These are phyloP conservation scores for Chenopodium formosanum DNA, from an alignment of 148 eudicot species.

Conservation along the genomic window DNA sequence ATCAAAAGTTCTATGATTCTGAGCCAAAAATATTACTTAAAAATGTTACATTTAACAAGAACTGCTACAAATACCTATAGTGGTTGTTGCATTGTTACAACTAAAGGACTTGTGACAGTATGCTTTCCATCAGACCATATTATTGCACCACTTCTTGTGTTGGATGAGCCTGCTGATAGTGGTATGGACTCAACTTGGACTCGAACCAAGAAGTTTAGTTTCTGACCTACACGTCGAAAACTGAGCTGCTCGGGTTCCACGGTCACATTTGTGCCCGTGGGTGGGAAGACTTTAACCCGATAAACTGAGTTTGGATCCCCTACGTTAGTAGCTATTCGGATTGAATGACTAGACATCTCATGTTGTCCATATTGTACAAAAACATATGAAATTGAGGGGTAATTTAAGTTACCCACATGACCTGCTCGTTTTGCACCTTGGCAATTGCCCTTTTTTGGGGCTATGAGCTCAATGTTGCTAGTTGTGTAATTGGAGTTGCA, in stretches of 20 bases:
- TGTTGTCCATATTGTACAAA: slow-evolving; percentile 73
- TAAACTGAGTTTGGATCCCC: slow-evolving; percentile 71
- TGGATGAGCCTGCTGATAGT: slow-evolving; percentile 61
- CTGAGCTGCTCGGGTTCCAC: slow-evolving; percentile 62
- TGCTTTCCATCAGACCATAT: slow-evolving; percentile 91
- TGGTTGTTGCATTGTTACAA: slow-evolving; percentile 87
- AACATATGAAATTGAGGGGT: slow-evolving; percentile 69
- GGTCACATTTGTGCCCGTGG: slow-evolving; percentile 54
- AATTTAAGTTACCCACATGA: slow-evolving; percentile 79
- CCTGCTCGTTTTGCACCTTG: slow-evolving; percentile 60
- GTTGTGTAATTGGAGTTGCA: slow-evolving; percentile 75
- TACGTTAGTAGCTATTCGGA: slow-evolving; percentile 73
- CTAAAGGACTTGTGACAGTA: slow-evolving; percentile 68
- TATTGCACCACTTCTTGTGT: slow-evolving; percentile 57
- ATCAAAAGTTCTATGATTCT: background rate
- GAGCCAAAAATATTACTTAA: slow-evolving; percentile 7
- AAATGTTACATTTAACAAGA: background rate
- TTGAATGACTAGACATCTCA: slow-evolving; percentile 73
- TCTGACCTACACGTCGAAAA: slow-evolving; percentile 77
- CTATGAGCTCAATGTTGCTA: slow-evolving; percentile 56
- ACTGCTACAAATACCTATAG: slow-evolving; percentile 32
- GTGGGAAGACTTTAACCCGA: slow-evolving; percentile 45
- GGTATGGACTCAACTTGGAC: slow-evolving; percentile 46
- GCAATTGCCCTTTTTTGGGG: slow-evolving; percentile 63
- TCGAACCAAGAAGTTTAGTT: slow-evolving; percentile 65